phyloP scores from a whole-genome alignment of 164 flowering plant genomes.

The Cinnamomum chago region DNA sequence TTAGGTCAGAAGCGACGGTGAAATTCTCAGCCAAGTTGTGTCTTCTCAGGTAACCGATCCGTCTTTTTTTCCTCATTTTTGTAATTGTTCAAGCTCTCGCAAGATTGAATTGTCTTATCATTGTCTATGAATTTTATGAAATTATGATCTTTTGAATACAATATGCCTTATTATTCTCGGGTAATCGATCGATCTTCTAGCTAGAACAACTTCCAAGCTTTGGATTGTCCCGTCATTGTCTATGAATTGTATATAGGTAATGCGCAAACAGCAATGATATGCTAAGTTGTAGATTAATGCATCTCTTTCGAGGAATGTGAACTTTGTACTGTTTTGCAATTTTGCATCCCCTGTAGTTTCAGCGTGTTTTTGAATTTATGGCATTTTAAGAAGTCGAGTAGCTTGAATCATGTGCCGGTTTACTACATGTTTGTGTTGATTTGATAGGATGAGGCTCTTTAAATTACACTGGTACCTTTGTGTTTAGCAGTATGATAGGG shows the following conservation, averaged over 20 bases:
- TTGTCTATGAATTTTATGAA: too few species aligned
- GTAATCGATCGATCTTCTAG: constrained; percentile 13
- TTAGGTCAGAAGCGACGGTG: constrained; percentile 77
- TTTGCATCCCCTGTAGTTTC: not conserved
- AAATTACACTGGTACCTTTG: not conserved
- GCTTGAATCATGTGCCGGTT: not conserved
- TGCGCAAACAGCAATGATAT: too few species aligned
- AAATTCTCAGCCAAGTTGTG: constrained; percentile 92
- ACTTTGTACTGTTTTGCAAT: not conserved
- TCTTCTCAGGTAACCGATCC: constrained; percentile 70
- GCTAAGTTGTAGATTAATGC: not conserved
- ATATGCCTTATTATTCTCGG: constrained; percentile 19
- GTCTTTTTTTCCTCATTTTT: not conserved
- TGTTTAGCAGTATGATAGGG: not conserved
- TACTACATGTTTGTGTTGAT: not conserved
- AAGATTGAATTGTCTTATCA: too few species aligned
- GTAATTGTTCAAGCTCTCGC: not conserved
- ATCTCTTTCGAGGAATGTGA: not conserved
- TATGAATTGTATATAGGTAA: too few species aligned
- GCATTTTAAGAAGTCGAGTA: not conserved
- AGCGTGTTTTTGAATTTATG: too few species aligned
- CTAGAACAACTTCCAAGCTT: not conserved
- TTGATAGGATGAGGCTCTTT: not conserved
- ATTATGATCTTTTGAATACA: too few species aligned
- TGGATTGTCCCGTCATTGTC: not conserved